These are phyloP conservation scores for Penstemon barbatus DNA, from an alignment of 257 asterid genomes.

Conservation along the genomic window DNA sequence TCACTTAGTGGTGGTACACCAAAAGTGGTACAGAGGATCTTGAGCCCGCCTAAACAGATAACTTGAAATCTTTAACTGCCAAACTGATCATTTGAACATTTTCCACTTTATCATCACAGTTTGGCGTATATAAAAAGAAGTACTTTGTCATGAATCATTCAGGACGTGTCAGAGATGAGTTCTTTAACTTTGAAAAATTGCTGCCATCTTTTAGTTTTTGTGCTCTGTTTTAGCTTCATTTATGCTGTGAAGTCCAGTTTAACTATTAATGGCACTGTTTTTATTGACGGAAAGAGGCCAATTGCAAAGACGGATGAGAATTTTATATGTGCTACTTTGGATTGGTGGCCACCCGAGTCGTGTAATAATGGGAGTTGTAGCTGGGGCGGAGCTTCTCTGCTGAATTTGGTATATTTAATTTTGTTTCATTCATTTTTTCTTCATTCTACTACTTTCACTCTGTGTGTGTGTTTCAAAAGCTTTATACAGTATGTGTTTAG, in stretches of 20 bases:
- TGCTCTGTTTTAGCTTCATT: constrained; percentile 28
- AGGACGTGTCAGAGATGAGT: constrained; percentile 39
- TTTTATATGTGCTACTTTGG: constrained; percentile 83
- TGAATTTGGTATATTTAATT: constrained; percentile 54
- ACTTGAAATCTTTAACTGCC: too few relatives aligned
- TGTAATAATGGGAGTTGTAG: constrained; percentile 84
- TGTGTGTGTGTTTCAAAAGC: not conserved
- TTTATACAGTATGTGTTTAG: too few relatives aligned
- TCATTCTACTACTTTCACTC: not conserved
- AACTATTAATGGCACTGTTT: constrained; percentile 43
- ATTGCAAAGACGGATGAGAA: constrained; percentile 59
- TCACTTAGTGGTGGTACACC: too few relatives aligned
- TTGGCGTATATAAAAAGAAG: too few relatives aligned
- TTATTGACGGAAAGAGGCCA: constrained; percentile 44
- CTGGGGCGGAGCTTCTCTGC: constrained; percentile 80
- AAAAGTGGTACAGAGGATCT: too few relatives aligned
- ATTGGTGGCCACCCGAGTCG: constrained; percentile 93
- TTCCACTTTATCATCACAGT: too few relatives aligned
- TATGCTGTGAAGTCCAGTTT: constrained; percentile 30
- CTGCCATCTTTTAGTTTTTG: constrained; percentile 24
- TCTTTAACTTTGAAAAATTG: constrained; percentile 10
- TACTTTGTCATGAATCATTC: not conserved
- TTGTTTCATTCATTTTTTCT: not conserved
- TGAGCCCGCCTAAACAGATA: too few relatives aligned
- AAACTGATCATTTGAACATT: too few relatives aligned